Evolutionary conservation across 441 rosid species (phyloP), one percentile per base, ranked within the genome.

Genomic region (Breynia disticha): DNA sequence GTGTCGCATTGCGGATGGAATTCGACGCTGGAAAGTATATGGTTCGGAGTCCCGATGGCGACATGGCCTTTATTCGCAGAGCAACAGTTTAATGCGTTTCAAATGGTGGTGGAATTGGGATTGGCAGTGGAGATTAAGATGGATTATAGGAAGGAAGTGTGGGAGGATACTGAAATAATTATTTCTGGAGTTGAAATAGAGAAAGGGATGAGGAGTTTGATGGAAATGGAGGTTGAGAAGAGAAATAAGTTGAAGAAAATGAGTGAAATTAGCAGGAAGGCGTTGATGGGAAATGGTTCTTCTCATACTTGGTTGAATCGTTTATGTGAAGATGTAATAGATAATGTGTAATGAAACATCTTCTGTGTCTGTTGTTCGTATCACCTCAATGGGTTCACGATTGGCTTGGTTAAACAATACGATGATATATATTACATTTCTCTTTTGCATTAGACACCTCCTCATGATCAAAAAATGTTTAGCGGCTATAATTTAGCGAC

Each of bases 1-100:
- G 81, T 76, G 17, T 77, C 82, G 0, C 87, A 81, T 11, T 79
- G 83, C 15, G 85, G 87, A 21, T 80, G 87, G 90, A 83, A 83
- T 59, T 83, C 90, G 0, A 62, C 52, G 4, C 58, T 80, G 24
- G 85, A 81, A 51, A 75, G 87, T 38, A 3, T 81, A 43, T 67
- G 85, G 79, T 74, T 65, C 1, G 83, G 85, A 0, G 82, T 80
- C 5, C 85, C 85, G 1, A 37, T 72, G 0, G 78, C 87, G 17
- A 62, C 82, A n/a, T 79, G 80, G 80, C 91, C 85, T 0, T 45
- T 84, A 46, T 76, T 73, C 19, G 79, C 82, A 0, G 84, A 84
- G 66, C 91, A 84, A 60, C 87, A 81, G 11, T 56, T 76, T 7
- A 81, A 84, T 49, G 84, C 86, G 1, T 84, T 84, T 41, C 54